Evolutionary conservation across 768 basidiomycete genomes (phyloP), one percentile per base, ranked within the genome.

Genomic region (Tylopilus plumbeoviolaceoides): DNA sequence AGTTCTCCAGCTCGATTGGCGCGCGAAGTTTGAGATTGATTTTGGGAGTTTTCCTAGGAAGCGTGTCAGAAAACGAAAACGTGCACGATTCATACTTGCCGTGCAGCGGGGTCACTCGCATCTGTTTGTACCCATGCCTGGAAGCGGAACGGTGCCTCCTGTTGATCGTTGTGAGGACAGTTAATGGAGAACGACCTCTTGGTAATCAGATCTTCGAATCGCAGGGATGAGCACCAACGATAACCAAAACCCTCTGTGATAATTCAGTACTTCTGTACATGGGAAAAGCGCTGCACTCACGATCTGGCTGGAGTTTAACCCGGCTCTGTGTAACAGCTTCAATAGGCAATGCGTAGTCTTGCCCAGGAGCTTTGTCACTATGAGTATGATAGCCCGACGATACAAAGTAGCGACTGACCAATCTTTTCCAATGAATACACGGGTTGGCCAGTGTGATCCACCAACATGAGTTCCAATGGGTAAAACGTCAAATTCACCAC

Each of bases 1-100:
- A 73, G 65, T 99, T 99, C 71, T 99, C 95, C 10, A 99, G 73
- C 64, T 99, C 95, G 25, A 99, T 77, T 0, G 97, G 97, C 14
- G 97, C 93, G 33, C 92, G 85, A 42, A 99, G 82, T 54, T 83
- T 87, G 46, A 99, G 75, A 43, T 82, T 84, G 53, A 98, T 82
- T 67, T 84, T 87, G 2, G 97, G 95, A 58, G 88, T 87, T 70
- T 82, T 84, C 53, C 93, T 97, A 64, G 1, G 40, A 51, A 18
- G 20, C 17, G 20, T 30, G 46, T 60, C 31, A 63, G 51, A 10
- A 44, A 15, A 36, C n/a, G 47, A 14, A 15, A 17, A 30, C 17
- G n/a, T 40, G 33, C 17, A 9, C 27, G 38, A 45, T 23, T 33
- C 35, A 45, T 30, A 65, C 80, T 63, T 57, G 84, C 91, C 82